These are phyloP conservation scores for Datura wrightii DNA, from an alignment of 257 asterid genomes.

Conservation along the genomic window DNA sequence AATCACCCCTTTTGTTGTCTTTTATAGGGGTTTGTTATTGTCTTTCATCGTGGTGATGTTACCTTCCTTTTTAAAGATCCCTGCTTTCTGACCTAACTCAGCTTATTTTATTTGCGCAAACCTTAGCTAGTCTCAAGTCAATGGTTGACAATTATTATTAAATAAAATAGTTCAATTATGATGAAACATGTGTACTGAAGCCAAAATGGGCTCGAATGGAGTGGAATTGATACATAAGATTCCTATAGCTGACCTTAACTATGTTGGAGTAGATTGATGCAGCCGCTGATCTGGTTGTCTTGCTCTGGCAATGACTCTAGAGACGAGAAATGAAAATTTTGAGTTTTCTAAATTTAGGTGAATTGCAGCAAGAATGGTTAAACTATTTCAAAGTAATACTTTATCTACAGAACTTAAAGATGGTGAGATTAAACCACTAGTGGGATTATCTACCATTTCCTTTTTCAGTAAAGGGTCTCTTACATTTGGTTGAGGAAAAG, in stretches of 20 bases:
- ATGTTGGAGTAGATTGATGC: background rate
- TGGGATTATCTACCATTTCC: background rate
- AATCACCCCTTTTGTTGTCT: background rate
- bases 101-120: background rate
- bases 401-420: slow-evolving; percentile 3
- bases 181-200: slow-evolving; percentile 2
- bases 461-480: background rate
- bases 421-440: background rate
- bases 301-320: background rate
- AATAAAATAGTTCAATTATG: background rate
- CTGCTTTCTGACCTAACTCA: background rate
- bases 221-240: slow-evolving; percentile 18
- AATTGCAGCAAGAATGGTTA: background rate
- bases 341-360: background rate
- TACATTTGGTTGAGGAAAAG: background rate
- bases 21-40: slow-evolving; percentile 2
- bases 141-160: background rate
- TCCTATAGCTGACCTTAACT: background rate
- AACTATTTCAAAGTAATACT: background rate
- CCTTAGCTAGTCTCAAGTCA: background rate
- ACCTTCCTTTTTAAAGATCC: background rate
- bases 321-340: background rate
- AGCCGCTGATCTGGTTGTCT: background rate
- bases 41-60: background rate
- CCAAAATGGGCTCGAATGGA: background rate